Evolutionary conservation across 2,329 filamentous ascomycete genomes (phyloP).

Genomic region (Amauroascus verrucosus): DNA sequence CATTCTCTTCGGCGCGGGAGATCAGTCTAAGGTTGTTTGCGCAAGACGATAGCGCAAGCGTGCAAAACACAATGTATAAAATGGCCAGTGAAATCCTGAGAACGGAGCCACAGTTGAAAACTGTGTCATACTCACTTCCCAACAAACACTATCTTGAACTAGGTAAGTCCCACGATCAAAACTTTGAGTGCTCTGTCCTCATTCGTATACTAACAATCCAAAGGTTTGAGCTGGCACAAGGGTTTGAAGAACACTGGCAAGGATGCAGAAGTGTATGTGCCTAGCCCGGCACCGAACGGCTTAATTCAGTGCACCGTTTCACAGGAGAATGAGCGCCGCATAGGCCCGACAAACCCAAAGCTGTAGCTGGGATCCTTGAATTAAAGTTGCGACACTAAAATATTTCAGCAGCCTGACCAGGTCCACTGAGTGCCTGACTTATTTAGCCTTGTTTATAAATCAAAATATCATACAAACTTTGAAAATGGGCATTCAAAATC

Average conservation of each 20-base stretch:
- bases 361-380: constrained; percentile 3
- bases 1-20: constrained; percentile 64
- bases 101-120: constrained; percentile 58
- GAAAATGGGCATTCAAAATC: neutral
- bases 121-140: constrained; percentile 72
- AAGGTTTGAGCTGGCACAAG: constrained; percentile 91
- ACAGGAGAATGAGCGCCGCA: constrained; percentile 18
- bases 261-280: constrained; percentile 90
- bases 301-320: constrained; percentile 85
- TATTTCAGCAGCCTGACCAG: neutral
- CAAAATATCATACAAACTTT: constrained; percentile 9
- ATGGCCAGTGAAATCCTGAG: constrained; percentile 84
- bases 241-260: constrained; percentile 88
- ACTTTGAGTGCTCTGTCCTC: neutral
- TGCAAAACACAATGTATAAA: constrained; percentile 98
- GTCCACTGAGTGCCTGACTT: neutral
- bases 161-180: constrained; percentile 31
- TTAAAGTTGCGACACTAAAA: neutral
- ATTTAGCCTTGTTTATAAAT: neutral
- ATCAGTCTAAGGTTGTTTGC: constrained; percentile 92
- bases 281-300: constrained; percentile 86
- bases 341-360: neutral
- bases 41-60: constrained; percentile 78
- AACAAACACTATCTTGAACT: constrained; percentile 99
- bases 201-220: constrained; percentile 28